Percentiles rank a stretch among this genome's conserved stretches.
Evolutionary conservation across 78 protist genomes (phyloP).

Genomic region (Speleostelium caveatum): DNA sequence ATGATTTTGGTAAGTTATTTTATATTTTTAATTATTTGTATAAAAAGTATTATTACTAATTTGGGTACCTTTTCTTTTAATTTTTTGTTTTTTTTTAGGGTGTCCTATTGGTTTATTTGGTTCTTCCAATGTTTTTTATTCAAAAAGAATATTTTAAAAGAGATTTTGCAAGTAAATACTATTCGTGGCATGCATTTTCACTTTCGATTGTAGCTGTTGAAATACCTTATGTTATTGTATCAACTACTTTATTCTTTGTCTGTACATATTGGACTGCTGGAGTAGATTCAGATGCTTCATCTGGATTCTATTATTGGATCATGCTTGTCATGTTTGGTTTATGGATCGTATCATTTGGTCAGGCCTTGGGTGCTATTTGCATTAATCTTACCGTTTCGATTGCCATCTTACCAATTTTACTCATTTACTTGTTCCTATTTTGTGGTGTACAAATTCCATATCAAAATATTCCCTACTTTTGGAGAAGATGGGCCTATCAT

Average conservation of each 20-base stretch:
- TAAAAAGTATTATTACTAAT: not conserved
- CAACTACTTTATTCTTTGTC: conserved; percentile 30
- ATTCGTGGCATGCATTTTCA: conserved; percentile 38
- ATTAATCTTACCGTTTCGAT: not conserved
- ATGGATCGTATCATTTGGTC: conserved; percentile 37
- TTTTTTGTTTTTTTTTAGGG: too few relatives aligned
- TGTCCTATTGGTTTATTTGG: conserved; percentile 38
- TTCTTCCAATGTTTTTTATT: conserved; percentile 30
- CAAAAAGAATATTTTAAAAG: conserved; percentile 51
- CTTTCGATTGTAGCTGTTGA: conserved; percentile 27
- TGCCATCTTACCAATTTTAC: conserved; percentile 14
- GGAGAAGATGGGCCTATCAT: conserved; percentile 18
- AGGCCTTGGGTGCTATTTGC: conserved; percentile 48
- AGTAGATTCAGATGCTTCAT: not conserved
- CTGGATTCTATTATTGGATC: conserved; percentile 46
- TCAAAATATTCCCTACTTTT: conserved; percentile 16
- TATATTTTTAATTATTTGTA: too few relatives aligned
- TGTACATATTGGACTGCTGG: conserved; percentile 58
- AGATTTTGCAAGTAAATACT: conserved; percentile 51
- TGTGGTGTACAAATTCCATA: conserved; percentile 52
- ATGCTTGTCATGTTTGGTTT: conserved; percentile 3
- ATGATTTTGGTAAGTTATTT: conserved; percentile 13
- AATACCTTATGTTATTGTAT: conserved; percentile 29
- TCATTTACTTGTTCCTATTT: conserved; percentile 45
- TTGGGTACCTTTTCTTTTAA: too few relatives aligned